phyloP scores from a whole-genome alignment of 768 basidiomycete genomes.

The Hirschioporus abietinus region DNA sequence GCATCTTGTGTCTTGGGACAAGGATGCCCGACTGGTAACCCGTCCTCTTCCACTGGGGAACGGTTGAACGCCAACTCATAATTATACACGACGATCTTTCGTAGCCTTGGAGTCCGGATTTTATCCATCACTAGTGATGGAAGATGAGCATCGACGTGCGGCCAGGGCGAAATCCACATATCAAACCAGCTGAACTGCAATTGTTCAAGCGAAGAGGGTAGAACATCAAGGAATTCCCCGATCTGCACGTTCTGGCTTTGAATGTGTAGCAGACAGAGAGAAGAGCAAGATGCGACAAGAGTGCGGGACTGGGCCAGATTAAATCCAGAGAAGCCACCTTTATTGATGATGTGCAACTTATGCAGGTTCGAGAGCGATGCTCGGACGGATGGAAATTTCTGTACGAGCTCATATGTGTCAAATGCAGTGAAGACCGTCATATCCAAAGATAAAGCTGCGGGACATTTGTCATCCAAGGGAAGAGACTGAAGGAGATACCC shows the following conservation, averaged over 20 bases:
- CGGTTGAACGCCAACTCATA: neutral
- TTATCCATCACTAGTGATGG: neutral
- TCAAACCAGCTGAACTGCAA: neutral
- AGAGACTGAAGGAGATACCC: neutral
- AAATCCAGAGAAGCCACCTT: neutral
- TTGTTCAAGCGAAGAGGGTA: neutral
- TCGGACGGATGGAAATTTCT: neutral
- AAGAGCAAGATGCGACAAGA: neutral
- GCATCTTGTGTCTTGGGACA: neutral
- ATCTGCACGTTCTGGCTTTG: neutral
- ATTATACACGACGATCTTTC: neutral
- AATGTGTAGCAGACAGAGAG: neutral
- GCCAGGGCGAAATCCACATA: neutral
- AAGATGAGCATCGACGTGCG: neutral
- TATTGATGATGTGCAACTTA: neutral
- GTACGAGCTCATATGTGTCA: neutral
- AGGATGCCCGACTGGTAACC: neutral
- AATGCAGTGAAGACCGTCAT: neutral
- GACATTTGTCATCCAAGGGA: neutral
- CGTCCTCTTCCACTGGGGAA: neutral
- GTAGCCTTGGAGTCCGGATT: neutral
- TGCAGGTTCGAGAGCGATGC: neutral
- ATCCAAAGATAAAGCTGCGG: neutral
- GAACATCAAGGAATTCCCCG: neutral
- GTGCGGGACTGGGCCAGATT: neutral